A percentile compares a stretch with the other conserved stretches of the same genome.
phyloP scores from a whole-genome alignment of 768 basidiomycete species.

The Cyclocybe aegerita region DNA sequence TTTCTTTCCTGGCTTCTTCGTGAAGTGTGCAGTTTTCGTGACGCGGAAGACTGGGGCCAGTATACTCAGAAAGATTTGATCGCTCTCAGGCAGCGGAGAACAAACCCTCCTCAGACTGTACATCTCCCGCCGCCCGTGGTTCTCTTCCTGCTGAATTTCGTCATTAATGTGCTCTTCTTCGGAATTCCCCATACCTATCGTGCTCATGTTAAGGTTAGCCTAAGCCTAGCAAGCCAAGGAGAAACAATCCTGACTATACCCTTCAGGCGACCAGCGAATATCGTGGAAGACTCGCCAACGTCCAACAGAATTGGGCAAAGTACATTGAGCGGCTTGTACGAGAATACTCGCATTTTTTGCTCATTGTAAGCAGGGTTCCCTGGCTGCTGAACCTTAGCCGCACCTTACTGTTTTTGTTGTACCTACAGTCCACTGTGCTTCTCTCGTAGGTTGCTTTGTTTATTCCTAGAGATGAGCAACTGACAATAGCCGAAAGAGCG shows the following conservation, averaged over 20 bases:
- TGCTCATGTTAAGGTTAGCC: constrained; percentile 40
- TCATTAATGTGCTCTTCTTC: constrained; percentile 47
- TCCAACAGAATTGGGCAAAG: constrained; percentile 48
- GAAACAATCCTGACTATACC: background rate
- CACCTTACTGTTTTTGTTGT: background rate
- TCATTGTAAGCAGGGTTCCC: constrained; percentile 40
- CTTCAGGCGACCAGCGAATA: constrained; percentile 42
- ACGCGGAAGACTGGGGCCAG: constrained; percentile 44
- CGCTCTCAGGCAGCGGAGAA: constrained; percentile 17
- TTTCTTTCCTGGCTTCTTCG: constrained; percentile 52
- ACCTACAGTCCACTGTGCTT: constrained; percentile 46
- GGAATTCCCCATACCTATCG: constrained; percentile 53
- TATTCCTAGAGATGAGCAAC: background rate
- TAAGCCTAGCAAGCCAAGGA: background rate
- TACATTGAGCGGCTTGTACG: constrained; percentile 51
- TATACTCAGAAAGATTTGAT: constrained; percentile 33
- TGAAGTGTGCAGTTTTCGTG: constrained; percentile 49
- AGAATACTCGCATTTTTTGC: constrained; percentile 56
- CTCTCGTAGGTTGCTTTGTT: constrained; percentile 39
- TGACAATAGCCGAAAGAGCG: constrained; percentile 29
- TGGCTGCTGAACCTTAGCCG: background rate
- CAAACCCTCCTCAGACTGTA: constrained; percentile 7
- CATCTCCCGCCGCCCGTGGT: constrained; percentile 22
- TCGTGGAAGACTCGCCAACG: constrained; percentile 44
- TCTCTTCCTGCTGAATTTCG: constrained; percentile 29